Evolutionary conservation across 1,284 basidiomycete genomes (phyloP).

Genomic region (Acaromyces ingoldii): DNA sequence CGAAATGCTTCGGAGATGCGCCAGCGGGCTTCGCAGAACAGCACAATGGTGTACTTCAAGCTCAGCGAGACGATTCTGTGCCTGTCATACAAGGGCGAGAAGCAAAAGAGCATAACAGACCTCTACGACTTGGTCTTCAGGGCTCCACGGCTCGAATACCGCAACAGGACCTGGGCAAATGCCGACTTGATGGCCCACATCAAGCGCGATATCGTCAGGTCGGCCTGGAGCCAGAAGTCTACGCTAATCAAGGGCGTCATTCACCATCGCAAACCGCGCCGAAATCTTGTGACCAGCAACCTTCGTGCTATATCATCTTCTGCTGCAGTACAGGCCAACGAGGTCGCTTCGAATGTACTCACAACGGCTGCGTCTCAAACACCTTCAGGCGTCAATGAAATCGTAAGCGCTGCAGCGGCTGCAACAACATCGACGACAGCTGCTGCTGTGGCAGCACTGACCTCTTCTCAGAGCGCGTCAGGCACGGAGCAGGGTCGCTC

Average conservation of each 20-base stretch:
- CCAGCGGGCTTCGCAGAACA: constrained; percentile 53
- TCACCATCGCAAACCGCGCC: constrained; percentile 15
- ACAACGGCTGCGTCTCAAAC: too few relatives aligned
- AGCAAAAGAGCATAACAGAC: constrained; percentile 55
- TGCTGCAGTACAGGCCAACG: too few relatives aligned
- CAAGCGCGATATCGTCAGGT: constrained; percentile 45
- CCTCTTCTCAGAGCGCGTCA: too few relatives aligned
- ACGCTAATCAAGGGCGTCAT: constrained; percentile 43
- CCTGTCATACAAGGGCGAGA: constrained; percentile 57
- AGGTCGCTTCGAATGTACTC: too few relatives aligned
- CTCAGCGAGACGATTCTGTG: constrained; percentile 63
- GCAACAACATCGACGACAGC: too few relatives aligned
- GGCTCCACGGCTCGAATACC: constrained; percentile 65
- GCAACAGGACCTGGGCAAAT: constrained; percentile 75
- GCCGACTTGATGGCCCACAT: constrained; percentile 42
- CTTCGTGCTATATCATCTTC: too few relatives aligned
- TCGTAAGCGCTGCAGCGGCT: too few relatives aligned
- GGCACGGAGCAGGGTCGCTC: too few relatives aligned
- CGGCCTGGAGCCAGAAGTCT: constrained; percentile 46
- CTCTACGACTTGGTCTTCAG: constrained; percentile 58
- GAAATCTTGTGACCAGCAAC: too few relatives aligned
- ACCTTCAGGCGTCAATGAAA: too few relatives aligned
- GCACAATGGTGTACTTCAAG: constrained; percentile 73
- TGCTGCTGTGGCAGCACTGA: too few relatives aligned
- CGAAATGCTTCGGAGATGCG: constrained; percentile 53